Conservation (phyloP, 352 stramenopile genomes). For the Lagenidium sp. region DNA sequence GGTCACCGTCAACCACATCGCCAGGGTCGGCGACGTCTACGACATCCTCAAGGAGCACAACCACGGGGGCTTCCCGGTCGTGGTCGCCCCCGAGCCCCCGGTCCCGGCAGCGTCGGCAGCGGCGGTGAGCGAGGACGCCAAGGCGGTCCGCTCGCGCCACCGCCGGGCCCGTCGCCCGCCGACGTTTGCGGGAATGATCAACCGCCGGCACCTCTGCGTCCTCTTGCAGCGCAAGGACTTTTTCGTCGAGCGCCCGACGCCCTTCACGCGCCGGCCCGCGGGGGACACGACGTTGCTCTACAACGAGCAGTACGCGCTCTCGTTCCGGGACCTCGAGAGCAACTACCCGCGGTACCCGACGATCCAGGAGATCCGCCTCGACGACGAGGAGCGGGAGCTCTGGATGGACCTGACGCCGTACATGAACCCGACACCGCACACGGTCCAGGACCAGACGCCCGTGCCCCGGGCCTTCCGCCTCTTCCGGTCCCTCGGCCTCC, state of each 20-base stretch:
- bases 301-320: conserved; percentile 83
- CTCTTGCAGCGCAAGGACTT: conserved; percentile 84
- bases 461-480: conserved; percentile 94
- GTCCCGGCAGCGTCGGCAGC: conserved; percentile 5
- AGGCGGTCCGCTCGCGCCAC: conserved; percentile 2
- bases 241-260: conserved; percentile 62
- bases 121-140: conserved; percentile 5
- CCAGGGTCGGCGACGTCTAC: conserved; percentile 72
- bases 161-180: conserved; percentile 13
- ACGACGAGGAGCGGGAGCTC: conserved; percentile 83
- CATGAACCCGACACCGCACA: conserved; percentile 95
- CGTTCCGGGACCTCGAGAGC: conserved; percentile 77
- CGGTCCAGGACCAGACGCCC: conserved; percentile 91
- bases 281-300: conserved; percentile 75
- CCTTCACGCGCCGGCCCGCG: conserved; percentile 70
- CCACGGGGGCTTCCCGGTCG: conserved; percentile 70
- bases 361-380: conserved; percentile 83
- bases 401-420: conserved; percentile 96
- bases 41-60: conserved; percentile 59
- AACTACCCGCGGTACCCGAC: conserved; percentile 78
- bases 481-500: conserved; percentile 96
- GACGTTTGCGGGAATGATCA: conserved; percentile 68
- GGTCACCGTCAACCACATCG: conserved; percentile 56
- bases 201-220: conserved; percentile 67
- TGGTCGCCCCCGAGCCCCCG: conserved; percentile 26